Conservation (phyloP, 768 basidiomycete species). For the Xerocomellus amylosporus region DNA sequence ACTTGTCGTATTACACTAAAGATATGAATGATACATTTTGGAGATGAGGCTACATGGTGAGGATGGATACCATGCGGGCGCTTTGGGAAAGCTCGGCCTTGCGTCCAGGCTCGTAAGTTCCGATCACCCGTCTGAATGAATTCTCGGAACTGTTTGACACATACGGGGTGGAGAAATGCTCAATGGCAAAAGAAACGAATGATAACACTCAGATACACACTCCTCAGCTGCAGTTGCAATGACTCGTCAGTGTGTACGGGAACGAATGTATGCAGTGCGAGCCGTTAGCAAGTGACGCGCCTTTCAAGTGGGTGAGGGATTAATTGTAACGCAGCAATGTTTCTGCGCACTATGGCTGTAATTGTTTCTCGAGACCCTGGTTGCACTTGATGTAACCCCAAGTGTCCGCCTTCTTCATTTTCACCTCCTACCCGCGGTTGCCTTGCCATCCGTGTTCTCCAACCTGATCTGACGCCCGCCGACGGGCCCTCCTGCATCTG, state of each 20-base stretch:
- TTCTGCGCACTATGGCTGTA: background rate
- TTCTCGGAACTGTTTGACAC: no score
- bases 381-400: background rate
- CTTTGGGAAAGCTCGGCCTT: no score
- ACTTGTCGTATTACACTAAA: background rate
- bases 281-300: background rate
- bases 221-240: no score
- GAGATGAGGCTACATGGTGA: background rate
- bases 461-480: background rate
- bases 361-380: background rate
- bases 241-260: background rate
- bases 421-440: background rate
- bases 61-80: no score
- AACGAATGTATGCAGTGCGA: background rate
- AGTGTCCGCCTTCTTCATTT: background rate
- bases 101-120: no score
- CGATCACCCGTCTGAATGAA: background rate
- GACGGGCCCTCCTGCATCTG: background rate
- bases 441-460: background rate
- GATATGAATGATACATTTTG: background rate
- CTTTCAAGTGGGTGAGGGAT: background rate
- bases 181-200: background rate
- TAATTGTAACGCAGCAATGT: background rate
- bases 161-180: background rate
- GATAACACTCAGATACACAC: background rate